phyloP scores from a whole-genome alignment of 129 eudicot species.

The Cynara cardunculus region DNA sequence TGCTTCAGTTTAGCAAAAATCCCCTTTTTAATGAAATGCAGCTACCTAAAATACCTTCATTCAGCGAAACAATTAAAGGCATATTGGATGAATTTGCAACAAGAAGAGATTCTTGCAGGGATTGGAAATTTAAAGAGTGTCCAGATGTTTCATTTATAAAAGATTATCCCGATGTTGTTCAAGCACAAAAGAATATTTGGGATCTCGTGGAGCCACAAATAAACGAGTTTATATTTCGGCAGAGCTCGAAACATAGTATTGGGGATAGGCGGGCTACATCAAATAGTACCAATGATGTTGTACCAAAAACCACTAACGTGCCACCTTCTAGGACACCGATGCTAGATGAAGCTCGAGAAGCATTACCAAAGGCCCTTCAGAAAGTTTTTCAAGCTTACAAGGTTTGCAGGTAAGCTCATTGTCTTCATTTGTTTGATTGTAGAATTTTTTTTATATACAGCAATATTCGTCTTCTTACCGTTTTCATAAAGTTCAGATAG shows the following conservation, averaged over 20 bases:
- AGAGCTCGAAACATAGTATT: conserved; percentile 23
- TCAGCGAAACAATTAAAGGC: conserved; percentile 26
- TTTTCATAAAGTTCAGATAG: neutral
- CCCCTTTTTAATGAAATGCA: conserved; percentile 30
- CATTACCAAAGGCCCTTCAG: conserved; percentile 54
- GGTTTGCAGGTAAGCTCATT: conserved; percentile 69
- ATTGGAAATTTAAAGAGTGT: conserved; percentile 79
- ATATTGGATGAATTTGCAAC: conserved; percentile 51
- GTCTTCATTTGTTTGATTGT: conserved; percentile 3
- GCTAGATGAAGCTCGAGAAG: conserved; percentile 65
- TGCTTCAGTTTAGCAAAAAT: conserved; percentile 56
- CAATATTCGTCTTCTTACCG: neutral
- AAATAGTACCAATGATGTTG: conserved; percentile 22
- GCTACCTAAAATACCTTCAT: conserved; percentile 26
- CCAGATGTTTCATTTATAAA: conserved; percentile 55
- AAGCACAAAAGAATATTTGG: conserved; percentile 59
- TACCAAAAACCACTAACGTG: conserved; percentile 31
- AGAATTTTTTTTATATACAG: no score
- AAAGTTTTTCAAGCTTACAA: conserved; percentile 53
- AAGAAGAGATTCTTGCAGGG: conserved; percentile 45
- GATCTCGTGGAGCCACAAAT: conserved; percentile 32
- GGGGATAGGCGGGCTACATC: conserved; percentile 29
- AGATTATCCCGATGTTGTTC: conserved; percentile 43
- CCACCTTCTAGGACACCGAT: conserved; percentile 30
- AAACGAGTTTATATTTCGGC: neutral